Evolutionary conservation across 2,329 filamentous ascomycete genomes (phyloP).

Genomic region (Aspergillus quadricinctus): DNA sequence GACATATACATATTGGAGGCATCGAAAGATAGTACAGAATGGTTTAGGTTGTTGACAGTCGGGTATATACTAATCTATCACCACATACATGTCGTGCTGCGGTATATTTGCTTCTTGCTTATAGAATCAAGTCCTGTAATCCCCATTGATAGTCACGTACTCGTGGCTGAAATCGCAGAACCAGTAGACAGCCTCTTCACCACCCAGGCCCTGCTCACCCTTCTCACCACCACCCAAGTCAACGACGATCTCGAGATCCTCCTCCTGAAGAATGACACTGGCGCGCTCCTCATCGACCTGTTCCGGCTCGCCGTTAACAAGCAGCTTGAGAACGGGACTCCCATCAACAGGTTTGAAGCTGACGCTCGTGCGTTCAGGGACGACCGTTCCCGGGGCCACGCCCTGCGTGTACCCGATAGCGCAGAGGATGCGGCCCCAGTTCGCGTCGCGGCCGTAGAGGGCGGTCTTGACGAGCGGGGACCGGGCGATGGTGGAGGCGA

Average conservation of each 20-base stretch:
- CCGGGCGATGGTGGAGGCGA: conserved; percentile 82
- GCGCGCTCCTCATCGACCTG: conserved; percentile 58
- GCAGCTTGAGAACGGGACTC: conserved; percentile 52
- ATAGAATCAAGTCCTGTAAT: conserved; percentile 54
- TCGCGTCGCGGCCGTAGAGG: conserved; percentile 92
- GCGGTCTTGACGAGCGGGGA: conserved; percentile 96
- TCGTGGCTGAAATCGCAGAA: conserved; percentile 67
- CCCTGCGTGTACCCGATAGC: conserved; percentile 75
- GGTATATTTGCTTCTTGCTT: neutral
- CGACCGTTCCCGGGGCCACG: conserved; percentile 43
- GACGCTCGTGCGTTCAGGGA: conserved; percentile 55
- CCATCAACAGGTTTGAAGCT: conserved; percentile 58
- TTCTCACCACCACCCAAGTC: conserved; percentile 50
- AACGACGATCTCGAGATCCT: conserved; percentile 60
- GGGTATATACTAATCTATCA: neutral
- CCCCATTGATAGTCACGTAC: conserved; percentile 66
- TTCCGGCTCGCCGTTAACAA: conserved; percentile 60
- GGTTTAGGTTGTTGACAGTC: neutral
- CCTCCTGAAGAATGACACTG: conserved; percentile 55
- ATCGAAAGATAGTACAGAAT: neutral
- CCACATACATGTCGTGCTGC: neutral
- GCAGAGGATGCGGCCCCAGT: conserved; percentile 96
- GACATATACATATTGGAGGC: neutral
- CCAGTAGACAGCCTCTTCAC: conserved; percentile 57
- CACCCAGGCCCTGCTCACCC: conserved; percentile 37